Evolutionary conservation across 2,329 filamentous ascomycete species (phyloP), one percentile per base, ranked within the genome.

Genomic region (Penicillium frequentans): DNA sequence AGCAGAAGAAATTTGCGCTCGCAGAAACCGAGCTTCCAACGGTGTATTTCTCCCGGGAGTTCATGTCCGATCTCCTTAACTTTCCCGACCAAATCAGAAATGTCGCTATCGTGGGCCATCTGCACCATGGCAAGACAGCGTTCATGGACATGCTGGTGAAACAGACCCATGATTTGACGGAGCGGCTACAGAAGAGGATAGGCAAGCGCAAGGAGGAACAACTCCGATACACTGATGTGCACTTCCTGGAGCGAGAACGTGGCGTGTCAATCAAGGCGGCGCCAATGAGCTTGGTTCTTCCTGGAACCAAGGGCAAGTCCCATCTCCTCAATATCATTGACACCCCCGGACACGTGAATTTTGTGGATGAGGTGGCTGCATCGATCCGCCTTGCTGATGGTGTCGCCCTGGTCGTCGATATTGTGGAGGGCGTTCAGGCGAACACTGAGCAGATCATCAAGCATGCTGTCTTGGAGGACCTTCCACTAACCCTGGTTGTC

Each of bases 101-200:
- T 72, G 83, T 99, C 64, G 93, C 93, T 1, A 81, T 99, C 50
- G 92, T 90, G 5, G 95, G 95, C 52, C 93, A 99, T 75, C 76
- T 99, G 55, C 95, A 99, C 73, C 95, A 99, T 75, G 95, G 95
- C 65, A 99, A 99, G 82, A 99, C 95, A 11, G 91, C 93, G 0
- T 91, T 99, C 64, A 92, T 98, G 90, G 95, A 99, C 74, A 98
- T 97, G 91, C 80, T 99, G 64, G 95, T 99, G 13, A 81, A 93
- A 70, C 91, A 99, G 78, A 99, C 95, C 42, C 95, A 99, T 72
- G 89, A 96, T 66, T 86, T 98, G 53, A 81, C 85, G 51, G 87
- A 91, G 46, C 86, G 89, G 67, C 77, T 96, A 61, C 89, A 96
- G 64, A 89, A 89, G 76, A 87, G 90, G 73, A 88, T 86, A 54